phyloP scores from a whole-genome alignment of 2,329 filamentous ascomycete genomes.

The Ceratocystis cubensis region DNA sequence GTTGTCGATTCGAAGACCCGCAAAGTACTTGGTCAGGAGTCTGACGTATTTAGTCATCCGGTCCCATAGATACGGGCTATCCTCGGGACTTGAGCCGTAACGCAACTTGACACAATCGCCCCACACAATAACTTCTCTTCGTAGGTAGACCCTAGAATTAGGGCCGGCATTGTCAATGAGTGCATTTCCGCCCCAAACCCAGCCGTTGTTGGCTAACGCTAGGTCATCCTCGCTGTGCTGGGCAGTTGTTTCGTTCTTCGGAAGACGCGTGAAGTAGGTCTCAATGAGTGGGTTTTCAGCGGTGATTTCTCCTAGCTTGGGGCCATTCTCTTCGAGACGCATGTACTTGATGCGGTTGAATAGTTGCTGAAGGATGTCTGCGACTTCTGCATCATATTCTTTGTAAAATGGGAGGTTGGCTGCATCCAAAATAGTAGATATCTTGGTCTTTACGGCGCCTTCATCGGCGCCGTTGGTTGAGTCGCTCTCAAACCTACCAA shows the following conservation, averaged over 20 bases:
- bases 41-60: slow-evolving; percentile 90
- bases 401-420: slow-evolving; percentile 80
- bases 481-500: slow-evolving; percentile 39
- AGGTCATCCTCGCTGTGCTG: slow-evolving; percentile 65
- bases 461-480: slow-evolving; percentile 34
- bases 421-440: slow-evolving; percentile 59
- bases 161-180: slow-evolving; percentile 88
- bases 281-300: slow-evolving; percentile 73
- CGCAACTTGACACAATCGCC: slow-evolving; percentile 95
- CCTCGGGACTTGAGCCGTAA: slow-evolving; percentile 66
- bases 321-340: slow-evolving; percentile 82
- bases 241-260: slow-evolving; percentile 62
- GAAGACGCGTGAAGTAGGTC: slow-evolving; percentile 84
- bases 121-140: slow-evolving; percentile 94
- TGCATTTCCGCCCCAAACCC: slow-evolving; percentile 97
- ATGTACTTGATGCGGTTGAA: slow-evolving; percentile 94
- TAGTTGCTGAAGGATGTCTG: slow-evolving; percentile 76
- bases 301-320: slow-evolving; percentile 69
- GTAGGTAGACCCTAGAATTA: slow-evolving; percentile 81
- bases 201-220: slow-evolving; percentile 87
- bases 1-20: slow-evolving; percentile 93
- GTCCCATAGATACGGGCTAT: slow-evolving; percentile 90
- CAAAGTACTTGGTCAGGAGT: slow-evolving; percentile 87
- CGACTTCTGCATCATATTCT: slow-evolving; percentile 77
- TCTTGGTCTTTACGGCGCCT: slow-evolving; percentile 35